A percentile compares a stretch with the other conserved stretches of the same genome.
Conservation (phyloP, 345 rosid genomes). For the Salix dunnii region DNA sequence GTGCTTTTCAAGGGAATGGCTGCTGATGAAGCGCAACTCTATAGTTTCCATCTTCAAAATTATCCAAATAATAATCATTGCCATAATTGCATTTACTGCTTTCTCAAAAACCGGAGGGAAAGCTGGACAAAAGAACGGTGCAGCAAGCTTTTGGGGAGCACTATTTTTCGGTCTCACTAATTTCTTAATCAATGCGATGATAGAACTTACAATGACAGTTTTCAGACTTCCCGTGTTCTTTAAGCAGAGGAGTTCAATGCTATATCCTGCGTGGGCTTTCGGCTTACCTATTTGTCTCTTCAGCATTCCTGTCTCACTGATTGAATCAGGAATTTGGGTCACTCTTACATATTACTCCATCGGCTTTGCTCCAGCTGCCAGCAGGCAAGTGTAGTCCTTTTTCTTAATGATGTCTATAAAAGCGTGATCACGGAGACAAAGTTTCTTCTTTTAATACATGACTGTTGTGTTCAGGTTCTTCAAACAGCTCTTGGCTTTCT, state of each 20-base stretch:
- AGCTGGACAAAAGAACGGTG: conserved; percentile 10
- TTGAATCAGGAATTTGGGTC: conserved; percentile 20
- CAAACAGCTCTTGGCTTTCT: conserved; percentile 18
- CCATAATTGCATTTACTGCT: conserved; percentile 9
- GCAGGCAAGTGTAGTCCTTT: conserved; percentile 12
- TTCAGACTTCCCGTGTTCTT: conserved; percentile 24
- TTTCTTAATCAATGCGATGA: conserved; percentile 20
- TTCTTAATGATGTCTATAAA: not conserved
- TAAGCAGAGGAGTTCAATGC: conserved; percentile 19
- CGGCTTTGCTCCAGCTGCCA: conserved; percentile 25
- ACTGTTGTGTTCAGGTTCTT: conserved; percentile 16
- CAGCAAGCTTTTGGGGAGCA: conserved; percentile 15
- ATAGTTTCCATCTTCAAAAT: conserved; percentile 22
- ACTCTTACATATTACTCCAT: conserved; percentile 21
- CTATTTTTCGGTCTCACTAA: conserved; percentile 15
- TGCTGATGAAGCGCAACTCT: conserved; percentile 55
- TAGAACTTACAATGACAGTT: conserved; percentile 18
- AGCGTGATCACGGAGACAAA: not conserved
- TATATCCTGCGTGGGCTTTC: conserved; percentile 26
- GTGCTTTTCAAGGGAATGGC: conserved; percentile 68
- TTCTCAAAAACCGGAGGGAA: conserved; percentile 23
- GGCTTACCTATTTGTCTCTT: conserved; percentile 13
- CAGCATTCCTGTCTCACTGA: conserved; percentile 18
- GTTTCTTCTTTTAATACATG: not conserved
- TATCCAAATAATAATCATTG: conserved; percentile 18